phyloP scores from a whole-genome alignment of 2,329 filamentous ascomycete species.

The Penicillium rolfsii region DNA sequence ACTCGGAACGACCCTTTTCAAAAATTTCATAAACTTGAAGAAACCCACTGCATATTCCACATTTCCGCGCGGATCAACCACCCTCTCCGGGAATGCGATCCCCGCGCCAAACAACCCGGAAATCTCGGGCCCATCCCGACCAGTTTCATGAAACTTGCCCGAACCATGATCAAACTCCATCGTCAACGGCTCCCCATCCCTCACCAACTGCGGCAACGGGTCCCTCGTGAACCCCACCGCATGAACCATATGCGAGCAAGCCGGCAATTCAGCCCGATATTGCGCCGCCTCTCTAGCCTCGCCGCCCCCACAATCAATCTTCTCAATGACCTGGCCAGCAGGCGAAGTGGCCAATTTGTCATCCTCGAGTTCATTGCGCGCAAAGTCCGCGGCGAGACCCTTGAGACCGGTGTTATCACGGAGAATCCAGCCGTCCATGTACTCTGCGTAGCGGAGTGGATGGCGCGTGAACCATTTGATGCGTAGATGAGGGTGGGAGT shows the following conservation, averaged over 20 bases:
- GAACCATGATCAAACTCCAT: slow-evolving; percentile 39
- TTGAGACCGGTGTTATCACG: slow-evolving; percentile 69
- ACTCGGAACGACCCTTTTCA: slow-evolving; percentile 57
- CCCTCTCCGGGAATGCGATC: slow-evolving; percentile 65
- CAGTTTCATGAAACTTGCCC: slow-evolving; percentile 53
- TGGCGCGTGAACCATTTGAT: slow-evolving; percentile 68
- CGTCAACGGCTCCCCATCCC: slow-evolving; percentile 34
- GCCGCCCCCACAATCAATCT: slow-evolving; percentile 50
- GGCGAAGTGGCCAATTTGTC: slow-evolving; percentile 50
- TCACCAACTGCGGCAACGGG: slow-evolving; percentile 53
- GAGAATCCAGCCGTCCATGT: slow-evolving; percentile 65
- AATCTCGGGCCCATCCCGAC: slow-evolving; percentile 45
- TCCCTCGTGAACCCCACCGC: slow-evolving; percentile 62
- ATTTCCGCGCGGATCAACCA: slow-evolving; percentile 64
- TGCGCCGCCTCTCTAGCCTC: slow-evolving; percentile 46
- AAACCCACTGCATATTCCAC: slow-evolving; percentile 66
- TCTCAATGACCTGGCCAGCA: slow-evolving; percentile 53
- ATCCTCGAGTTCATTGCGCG: slow-evolving; percentile 61
- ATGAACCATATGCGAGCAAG: slow-evolving; percentile 59
- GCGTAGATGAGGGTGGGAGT: slow-evolving; percentile 57
- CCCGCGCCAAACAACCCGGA: slow-evolving; percentile 63
- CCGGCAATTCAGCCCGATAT: slow-evolving; percentile 53
- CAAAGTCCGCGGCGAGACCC: slow-evolving; percentile 63
- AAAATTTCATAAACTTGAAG: slow-evolving; percentile 68
- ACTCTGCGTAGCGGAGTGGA: slow-evolving; percentile 63